Base-by-base conservation (phyloP, 768 basidiomycete species). In the Chalciporus sphaerocephalus region DNA sequence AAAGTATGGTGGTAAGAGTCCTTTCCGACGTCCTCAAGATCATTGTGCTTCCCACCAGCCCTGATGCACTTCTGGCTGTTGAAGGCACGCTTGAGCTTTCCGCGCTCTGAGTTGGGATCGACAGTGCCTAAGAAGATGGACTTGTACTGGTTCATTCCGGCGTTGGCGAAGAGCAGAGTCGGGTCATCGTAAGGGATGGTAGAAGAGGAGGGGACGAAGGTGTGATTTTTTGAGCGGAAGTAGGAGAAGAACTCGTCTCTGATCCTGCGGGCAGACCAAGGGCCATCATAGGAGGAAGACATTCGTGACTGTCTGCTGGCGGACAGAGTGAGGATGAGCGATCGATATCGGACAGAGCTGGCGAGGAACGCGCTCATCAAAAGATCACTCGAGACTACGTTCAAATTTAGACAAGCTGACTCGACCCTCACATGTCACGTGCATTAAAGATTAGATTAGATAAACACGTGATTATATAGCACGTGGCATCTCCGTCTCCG, bases 61-160 rank as follows among this genome's bases (percentile, higher is more conserved):
- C 96, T 79, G 56, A 99, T 99, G 67, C 96, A 99, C 69, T 99
- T 99, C 66, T 99, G 96, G 40, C 80, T 85, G 70, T 98, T 99
- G 68, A 86, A 92, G 2, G 94, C 96, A 58, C 96, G 87, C 63
- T 85, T 92, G 51, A 96, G 74, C 62, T 88, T 93, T 46, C 88
- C 78, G 56, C 96, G 79, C 34, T 92, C 89, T 2, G 94, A 96
- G 55, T 92, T 76, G 23, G 95, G 93, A 69, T 98, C 96, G 50
- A 95, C 92, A 6, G 88, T 97, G 53, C 95, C 95, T n/a, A 99
- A 78, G 67, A 99, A 98, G 52, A 99, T 91, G 34, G 90, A 72
- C 72, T 99, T 98, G 75, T 89, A 98, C 87, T 98, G 91, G 62
- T 93, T 93, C 91, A 93, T 95, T 48, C 96, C 96, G 53, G 95